Base-by-base conservation (phyloP, 805 yeast species). In the Sugiyamaella smithiae region DNA sequence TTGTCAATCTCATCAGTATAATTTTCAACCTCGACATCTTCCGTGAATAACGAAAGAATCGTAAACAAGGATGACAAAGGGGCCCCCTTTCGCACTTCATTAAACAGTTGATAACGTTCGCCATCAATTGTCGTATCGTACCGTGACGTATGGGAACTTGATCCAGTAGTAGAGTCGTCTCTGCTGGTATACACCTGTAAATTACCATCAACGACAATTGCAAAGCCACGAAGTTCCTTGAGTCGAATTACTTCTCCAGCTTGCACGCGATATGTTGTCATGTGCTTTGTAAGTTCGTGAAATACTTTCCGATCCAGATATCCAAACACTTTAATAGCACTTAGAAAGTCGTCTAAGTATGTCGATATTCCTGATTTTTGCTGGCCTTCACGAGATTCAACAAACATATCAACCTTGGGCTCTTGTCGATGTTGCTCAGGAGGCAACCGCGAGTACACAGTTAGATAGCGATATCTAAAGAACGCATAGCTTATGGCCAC, bases 261-360 rank as follows among this genome's bases (percentile, higher is more conserved):
- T 23, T 82, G 82, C 32, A 91, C 64, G 52, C 86, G 84, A 61
- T 88, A 88, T 0, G 98, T 91, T 46, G 87, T 87, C 88, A 91
- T 88, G 52, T 85, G 85, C 61, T 86, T 84, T 2, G 98, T 90
- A 57, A 91, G 75, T 60, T 90, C 98, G 62, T 90, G 95, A 65
- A 91, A 90, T 1, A 91, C 97, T 1, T 87, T 85, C 52, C 84
- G 77, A 56, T 91, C 98, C 43, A 91, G 72, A 65, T 91, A 91
- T 1, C 98, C 98, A 70, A 91, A 93, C 5, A 93, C 85, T 66
- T 88, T 89, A 55, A 93, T 87, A 2, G 97, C 98, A 44, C 87
- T 78, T 40, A 91, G 68, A 59, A 91, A 91, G 49, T 90, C 95
- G 64, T 91, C 97, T 45, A 91, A 69, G 61, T 88, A 90, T 41